Evolutionary conservation across 2,329 filamentous ascomycete genomes (phyloP).

Genomic region (Westerdykella sp.): DNA sequence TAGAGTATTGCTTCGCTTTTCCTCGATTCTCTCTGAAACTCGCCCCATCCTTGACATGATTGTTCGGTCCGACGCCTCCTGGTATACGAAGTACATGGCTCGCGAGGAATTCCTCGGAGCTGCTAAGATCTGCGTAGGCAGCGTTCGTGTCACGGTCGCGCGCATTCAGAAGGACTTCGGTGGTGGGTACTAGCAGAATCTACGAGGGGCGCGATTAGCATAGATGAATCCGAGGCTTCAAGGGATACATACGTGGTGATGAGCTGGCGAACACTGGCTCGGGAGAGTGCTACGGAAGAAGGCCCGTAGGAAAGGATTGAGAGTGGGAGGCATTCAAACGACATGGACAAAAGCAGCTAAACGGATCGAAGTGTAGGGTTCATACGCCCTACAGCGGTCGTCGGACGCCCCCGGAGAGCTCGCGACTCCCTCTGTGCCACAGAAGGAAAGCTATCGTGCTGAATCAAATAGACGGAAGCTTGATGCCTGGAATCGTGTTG

Average conservation of each 20-base stretch:
- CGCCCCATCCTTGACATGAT: slow-evolving; percentile 46
- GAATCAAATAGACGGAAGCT: too few species aligned
- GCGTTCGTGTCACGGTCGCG: slow-evolving; percentile 81
- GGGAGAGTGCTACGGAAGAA: slow-evolving; percentile 96
- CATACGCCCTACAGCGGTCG: neutral
- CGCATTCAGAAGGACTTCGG: slow-evolving; percentile 80
- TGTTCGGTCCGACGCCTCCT: slow-evolving; percentile 41
- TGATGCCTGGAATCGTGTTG: too few species aligned
- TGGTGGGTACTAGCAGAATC: slow-evolving; percentile 88
- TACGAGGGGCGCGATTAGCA: slow-evolving; percentile 8
- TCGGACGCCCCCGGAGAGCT: neutral
- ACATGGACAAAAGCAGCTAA: slow-evolving; percentile 19
- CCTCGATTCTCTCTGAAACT: slow-evolving; percentile 74
- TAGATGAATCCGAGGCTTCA: neutral
- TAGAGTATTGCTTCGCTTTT: slow-evolving; percentile 91
- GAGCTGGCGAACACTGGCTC: slow-evolving; percentile 81
- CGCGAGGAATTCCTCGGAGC: slow-evolving; percentile 87
- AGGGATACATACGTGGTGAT: slow-evolving; percentile 63
- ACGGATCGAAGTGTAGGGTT: neutral
- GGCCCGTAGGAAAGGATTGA: slow-evolving; percentile 97
- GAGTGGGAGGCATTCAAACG: slow-evolving; percentile 79
- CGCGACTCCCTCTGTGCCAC: too few species aligned
- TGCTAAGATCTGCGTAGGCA: slow-evolving; percentile 71
- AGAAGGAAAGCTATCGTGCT: too few species aligned
- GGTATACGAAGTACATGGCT: slow-evolving; percentile 94